Conservation (phyloP, 257 asterid genomes). For the Scutellaria minor region DNA sequence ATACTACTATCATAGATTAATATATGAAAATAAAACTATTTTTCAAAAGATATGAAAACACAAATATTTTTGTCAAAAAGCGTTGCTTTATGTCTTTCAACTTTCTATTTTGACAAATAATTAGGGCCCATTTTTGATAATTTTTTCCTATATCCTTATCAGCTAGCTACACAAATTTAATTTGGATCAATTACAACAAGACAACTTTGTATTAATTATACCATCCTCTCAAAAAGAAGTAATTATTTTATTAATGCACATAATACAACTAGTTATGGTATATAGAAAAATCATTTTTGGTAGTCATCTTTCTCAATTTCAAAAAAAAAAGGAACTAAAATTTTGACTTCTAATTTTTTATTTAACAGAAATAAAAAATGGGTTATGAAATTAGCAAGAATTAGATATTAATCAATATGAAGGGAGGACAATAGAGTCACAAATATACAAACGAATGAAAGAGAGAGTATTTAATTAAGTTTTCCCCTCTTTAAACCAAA, state of each 20-base stretch:
- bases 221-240: too few relatives aligned
- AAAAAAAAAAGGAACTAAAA: too few relatives aligned
- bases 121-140: neutral
- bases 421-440: constrained; percentile 9
- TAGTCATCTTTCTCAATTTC: too few relatives aligned
- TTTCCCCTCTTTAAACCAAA: neutral
- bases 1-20: too few relatives aligned
- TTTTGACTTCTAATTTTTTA: too few relatives aligned
- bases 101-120: constrained; percentile 26
- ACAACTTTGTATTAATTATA: too few relatives aligned
- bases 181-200: neutral
- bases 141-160: neutral
- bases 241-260: too few relatives aligned
- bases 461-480: neutral
- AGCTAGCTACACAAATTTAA: neutral
- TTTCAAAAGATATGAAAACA: constrained; percentile 21
- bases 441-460: neutral
- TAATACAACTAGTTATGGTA: too few relatives aligned
- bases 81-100: neutral
- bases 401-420: constrained; percentile 25
- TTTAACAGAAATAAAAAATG: too few relatives aligned
- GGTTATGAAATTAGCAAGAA: too few relatives aligned
- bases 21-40: too few relatives aligned
- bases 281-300: too few relatives aligned
- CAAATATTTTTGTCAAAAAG: constrained; percentile 19